phyloP scores from a whole-genome alignment of 257 asterid species.

The Oldenlandia corymbosa region DNA sequence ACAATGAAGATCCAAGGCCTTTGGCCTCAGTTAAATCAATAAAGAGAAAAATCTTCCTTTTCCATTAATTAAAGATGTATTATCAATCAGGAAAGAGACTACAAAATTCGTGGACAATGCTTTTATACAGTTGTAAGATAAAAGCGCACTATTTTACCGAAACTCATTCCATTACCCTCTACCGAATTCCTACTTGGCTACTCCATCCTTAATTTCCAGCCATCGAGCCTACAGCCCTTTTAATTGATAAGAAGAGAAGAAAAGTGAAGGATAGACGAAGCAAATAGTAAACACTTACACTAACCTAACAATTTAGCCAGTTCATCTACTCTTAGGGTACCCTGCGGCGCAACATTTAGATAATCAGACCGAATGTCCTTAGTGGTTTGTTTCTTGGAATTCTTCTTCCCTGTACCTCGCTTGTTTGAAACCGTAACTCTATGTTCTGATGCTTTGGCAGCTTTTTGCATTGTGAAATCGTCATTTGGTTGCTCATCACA shows the following conservation, averaged over 20 bases:
- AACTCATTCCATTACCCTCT: no score
- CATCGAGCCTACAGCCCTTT: no score
- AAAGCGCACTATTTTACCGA: no score
- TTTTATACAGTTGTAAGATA: conserved; percentile 5
- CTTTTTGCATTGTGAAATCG: conserved; percentile 30
- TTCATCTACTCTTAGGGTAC: conserved; percentile 77
- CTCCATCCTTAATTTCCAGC: not conserved
- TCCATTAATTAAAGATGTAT: no score
- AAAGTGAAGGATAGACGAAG: not conserved
- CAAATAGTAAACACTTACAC: conserved; percentile 12
- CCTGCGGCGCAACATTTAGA: conserved; percentile 54
- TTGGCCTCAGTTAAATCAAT: no score
- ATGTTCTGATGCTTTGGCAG: conserved; percentile 19
- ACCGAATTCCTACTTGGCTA: no score
- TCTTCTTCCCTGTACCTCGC: conserved; percentile 32
- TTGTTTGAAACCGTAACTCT: conserved; percentile 24
- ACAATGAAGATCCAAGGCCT: not conserved
- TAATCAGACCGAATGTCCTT: conserved; percentile 47
- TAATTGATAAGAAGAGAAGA: not conserved
- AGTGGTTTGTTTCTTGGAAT: conserved; percentile 28
- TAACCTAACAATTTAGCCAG: conserved; percentile 73
- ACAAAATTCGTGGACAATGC: not conserved
- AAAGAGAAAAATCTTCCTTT: no score
- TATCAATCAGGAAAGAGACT: not conserved
- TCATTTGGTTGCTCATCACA: conserved; percentile 28